These are phyloP conservation scores for Cladophialophora chaetospira DNA, from an alignment of 2,329 filamentous ascomycete species.

Conservation along the genomic window DNA sequence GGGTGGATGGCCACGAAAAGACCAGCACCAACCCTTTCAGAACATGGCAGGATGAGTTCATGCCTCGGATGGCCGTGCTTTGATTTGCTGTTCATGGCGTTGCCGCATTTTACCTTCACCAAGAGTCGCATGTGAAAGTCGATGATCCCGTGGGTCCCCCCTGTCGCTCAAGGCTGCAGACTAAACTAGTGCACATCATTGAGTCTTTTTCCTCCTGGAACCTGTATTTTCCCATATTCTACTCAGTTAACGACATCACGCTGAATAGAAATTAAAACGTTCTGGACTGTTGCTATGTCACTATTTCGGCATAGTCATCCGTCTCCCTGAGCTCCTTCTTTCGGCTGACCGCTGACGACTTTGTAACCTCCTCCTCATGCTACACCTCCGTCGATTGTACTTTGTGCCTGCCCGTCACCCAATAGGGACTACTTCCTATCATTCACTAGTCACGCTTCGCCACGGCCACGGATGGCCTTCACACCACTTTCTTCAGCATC, in stretches of 20 bases:
- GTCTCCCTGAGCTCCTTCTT: not conserved
- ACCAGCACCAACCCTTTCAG: constrained; percentile 3
- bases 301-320: not conserved
- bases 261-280: too few species aligned
- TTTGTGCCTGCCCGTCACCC: too few species aligned
- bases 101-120: not conserved
- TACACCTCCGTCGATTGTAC: too few species aligned
- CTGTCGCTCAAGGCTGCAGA: not conserved
- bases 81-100: not conserved
- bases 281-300: too few species aligned
- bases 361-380: not conserved
- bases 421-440: too few species aligned
- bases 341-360: not conserved
- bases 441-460: not conserved
- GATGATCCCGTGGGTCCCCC: not conserved
- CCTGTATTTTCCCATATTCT: too few species aligned
- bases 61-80: not conserved
- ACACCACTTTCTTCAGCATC: constrained; percentile 1
- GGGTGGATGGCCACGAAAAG: not conserved
- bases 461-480: not conserved
- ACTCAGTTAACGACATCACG: too few species aligned
- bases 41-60: constrained; percentile 10
- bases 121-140: constrained; percentile 14
- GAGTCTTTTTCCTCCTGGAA: too few species aligned
- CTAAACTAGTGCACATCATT: constrained; percentile 6